Percentiles rank a stretch among this genome's conserved stretches.
These are phyloP conservation scores for Spinacia oleracea DNA, from an alignment of 179 eudicot species.

Conservation along the genomic window DNA sequence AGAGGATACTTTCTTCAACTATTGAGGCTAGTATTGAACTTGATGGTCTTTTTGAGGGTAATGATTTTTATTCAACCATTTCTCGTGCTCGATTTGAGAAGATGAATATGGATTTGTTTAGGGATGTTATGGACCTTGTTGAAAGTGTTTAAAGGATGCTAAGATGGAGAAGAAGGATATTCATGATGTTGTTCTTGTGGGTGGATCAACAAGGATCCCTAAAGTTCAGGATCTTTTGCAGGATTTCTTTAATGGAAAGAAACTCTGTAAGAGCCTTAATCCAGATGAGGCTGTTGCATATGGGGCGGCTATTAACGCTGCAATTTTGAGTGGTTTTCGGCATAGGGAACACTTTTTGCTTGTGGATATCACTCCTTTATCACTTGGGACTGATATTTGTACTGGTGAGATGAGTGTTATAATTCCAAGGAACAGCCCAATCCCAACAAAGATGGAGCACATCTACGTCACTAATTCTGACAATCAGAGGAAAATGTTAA, in stretches of 20 bases:
- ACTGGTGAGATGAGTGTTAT: not conserved
- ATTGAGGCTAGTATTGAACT: not conserved
- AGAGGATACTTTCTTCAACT: not conserved
- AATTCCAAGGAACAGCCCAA: not conserved
- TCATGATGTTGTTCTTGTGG: constrained; percentile 11
- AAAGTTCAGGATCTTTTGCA: constrained; percentile 4
- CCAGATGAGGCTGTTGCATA: constrained; percentile 19
- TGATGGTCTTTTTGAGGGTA: not conserved
- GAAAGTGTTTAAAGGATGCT: not conserved
- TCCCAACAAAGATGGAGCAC: not conserved
- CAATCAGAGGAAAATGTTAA: too few relatives aligned
- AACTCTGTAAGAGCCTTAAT: not conserved
- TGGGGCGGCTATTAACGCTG: constrained; percentile 12
- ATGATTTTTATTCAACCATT: not conserved
- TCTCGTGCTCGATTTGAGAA: not conserved
- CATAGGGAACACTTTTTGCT: not conserved
- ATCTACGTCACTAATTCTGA: too few relatives aligned
- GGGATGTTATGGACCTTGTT: not conserved
- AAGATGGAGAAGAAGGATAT: not conserved
- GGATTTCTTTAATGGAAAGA: constrained; percentile 7
- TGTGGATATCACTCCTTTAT: constrained; percentile 1
- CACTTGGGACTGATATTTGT: not conserved
- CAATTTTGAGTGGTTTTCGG: not conserved
- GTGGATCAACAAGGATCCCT: constrained; percentile 16
- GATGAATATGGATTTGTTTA: not conserved